These are phyloP conservation scores for Neocallimastix lanati DNA, from an alignment of 192 early-diverging fungal species.

Conservation along the genomic window DNA sequence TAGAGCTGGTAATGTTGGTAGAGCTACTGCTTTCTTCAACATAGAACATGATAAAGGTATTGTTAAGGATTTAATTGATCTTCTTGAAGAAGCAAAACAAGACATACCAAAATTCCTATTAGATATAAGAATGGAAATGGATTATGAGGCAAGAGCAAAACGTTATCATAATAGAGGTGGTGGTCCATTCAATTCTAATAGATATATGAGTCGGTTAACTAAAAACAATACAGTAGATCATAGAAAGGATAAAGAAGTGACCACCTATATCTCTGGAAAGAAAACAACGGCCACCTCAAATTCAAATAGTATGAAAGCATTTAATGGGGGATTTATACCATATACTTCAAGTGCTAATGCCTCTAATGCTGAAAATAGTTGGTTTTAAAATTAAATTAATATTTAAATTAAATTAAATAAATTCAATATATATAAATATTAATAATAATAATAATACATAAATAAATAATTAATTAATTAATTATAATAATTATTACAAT, in stretches of 20 bases:
- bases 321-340: not conserved
- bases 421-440: too few species aligned
- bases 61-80: constrained; percentile 64
- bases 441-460: too few species aligned
- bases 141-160: not conserved
- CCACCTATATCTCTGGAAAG: not conserved
- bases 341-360: not conserved
- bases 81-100: constrained; percentile 86
- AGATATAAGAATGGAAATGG: not conserved
- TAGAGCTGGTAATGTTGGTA: constrained; percentile 84
- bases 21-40: constrained; percentile 90
- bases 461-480: too few species aligned
- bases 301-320: not conserved
- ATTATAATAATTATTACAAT: too few species aligned
- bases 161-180: not conserved
- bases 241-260: not conserved
- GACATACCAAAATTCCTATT: constrained; percentile 51
- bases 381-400: not conserved
- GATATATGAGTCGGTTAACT: not conserved
- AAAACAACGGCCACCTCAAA: not conserved
- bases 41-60: constrained; percentile 70
- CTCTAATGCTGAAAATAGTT: not conserved
- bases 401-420: too few species aligned
- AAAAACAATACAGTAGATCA: not conserved
- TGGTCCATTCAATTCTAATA: not conserved